Base-by-base conservation (phyloP, 2,329 filamentous ascomycete species). In the Thelonectria rubi region DNA sequence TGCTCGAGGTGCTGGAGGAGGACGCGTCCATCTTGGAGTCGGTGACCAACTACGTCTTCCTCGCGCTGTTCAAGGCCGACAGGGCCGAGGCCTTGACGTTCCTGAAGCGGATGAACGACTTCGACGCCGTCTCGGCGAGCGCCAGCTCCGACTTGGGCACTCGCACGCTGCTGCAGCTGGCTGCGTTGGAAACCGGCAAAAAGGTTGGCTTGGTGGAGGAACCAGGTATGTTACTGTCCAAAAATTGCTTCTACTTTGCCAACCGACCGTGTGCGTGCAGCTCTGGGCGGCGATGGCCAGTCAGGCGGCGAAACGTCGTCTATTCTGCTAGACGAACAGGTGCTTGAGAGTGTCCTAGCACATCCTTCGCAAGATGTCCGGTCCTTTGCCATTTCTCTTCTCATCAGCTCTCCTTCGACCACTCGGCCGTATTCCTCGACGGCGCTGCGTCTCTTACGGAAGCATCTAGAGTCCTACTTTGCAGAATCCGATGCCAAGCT, bases 401-500 rank as follows among this genome's bases (percentile, higher is more conserved):
- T 97, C 8, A 86, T 93, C 12, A 88, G 89, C 10, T 94, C 92
- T 0, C 87, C 88, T 10, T 87, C 91, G 2, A 89, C 89, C 1
- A 93, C 91, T 3, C 88, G 87, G 54, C 90, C 93, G 1, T 88
- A 96, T 54, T 89, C 89, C 0, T 70, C 77, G 0, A 82, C 80
- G 10, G 84, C 89, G 0, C 80, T 97, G 3, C 75, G 78, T 3
- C 82, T 90, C 12, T 79, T 98, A 2, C 83, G 83, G 55, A 81
- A 79, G 34, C 87, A 92, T 60, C 78, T 98, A 3, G 83, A 86
- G 1, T 85, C 89, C 15, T 87, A 94, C 65, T 90, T 96, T 73
- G 87, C 92, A 3, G 94, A 97, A 65, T 88, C 91, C 0, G 93
- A 97, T 73, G 89, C 94, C 6, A 93, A 94, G 69, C 91, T 94